Evolutionary conservation across 345 rosid genomes (phyloP).

Genomic region (Populus alba): DNA sequence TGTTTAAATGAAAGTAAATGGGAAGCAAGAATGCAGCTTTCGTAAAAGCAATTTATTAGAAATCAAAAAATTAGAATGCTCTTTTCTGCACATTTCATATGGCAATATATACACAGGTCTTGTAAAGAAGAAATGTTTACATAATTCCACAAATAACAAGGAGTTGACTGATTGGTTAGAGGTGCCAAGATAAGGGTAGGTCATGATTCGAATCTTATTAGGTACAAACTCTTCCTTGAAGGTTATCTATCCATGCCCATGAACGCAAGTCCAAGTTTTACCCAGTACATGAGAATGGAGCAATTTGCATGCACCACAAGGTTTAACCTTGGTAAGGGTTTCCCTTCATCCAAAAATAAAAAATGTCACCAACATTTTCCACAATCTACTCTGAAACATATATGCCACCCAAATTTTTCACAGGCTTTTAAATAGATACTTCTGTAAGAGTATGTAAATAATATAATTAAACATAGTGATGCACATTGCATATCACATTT

Average conservation of each 20-base stretch:
- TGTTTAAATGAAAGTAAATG: background rate
- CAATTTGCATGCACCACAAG: background rate
- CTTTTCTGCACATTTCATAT: background rate
- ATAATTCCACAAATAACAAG: background rate
- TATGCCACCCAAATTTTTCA: background rate
- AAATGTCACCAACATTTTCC: background rate
- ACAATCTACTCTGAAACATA: background rate
- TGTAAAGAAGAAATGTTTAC: background rate
- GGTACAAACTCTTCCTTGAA: background rate
- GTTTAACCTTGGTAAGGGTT: background rate
- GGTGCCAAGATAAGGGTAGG: background rate
- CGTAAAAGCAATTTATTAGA: background rate
- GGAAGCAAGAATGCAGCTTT: background rate
- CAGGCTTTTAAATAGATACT: background rate
- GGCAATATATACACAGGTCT: background rate
- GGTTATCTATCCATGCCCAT: background rate
- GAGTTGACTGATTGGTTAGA: background rate
- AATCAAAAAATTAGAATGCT: background rate
- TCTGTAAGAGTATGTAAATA: background rate
- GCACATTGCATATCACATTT: background rate
- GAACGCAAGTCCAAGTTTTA: background rate
- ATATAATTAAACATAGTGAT: background rate
- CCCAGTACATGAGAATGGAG: background rate
- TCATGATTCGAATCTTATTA: background rate
- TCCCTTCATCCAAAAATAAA: background rate